Evolutionary conservation across 306 rosid species (phyloP), one percentile per base, ranked within the genome.

Genomic region (Cicer chorassanicum): DNA sequence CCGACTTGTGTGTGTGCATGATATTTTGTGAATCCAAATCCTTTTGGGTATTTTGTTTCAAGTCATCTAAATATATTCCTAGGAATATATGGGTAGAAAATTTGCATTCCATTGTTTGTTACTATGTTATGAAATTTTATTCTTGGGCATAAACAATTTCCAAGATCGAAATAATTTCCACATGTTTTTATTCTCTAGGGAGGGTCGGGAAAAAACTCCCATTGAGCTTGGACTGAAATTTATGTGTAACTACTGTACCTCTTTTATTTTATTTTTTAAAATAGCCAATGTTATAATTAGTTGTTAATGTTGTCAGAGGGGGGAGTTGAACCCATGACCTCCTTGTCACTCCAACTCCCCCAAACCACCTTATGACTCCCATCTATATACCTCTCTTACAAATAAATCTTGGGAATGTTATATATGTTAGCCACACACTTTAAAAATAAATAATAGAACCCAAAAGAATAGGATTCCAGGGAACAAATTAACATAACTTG

Each of bases 11-110:
- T 9, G n/a, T 6, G 16, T 15, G 62, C 38, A 16, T 40, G 48
- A 65, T 56, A 21, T 65, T 14, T 3, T 60, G 75, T 41, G 62
- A 77, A 68, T 12, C 42, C 41, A 51, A 49, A 65, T 9, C 18
- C 38, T 41, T 62, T 55, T 18, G 19, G 19, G 19, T 49, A n/a
- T 49, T 49, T 53, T 24, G 41, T 24, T 57, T 56, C 40, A 56
- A 21, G 62, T 10, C 38, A 56, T 56, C 39, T 57, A 21, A 56
- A 57, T 9, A 24, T 39, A 57, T 57, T 57, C 40, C 39, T 8
- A 4, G n/a, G 39, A 21, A 21, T 57, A 24, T 57, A 55, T 57
- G 39, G 64, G 8, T 57, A 34, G 64, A 10, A 57, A 57, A 57
- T 56, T 11, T 57, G 64, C 41, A 57, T 57, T 57, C 39, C 64